These are phyloP conservation scores for Mycotypha africana DNA, from an alignment of 371 early-diverging fungal species.

Conservation along the genomic window DNA sequence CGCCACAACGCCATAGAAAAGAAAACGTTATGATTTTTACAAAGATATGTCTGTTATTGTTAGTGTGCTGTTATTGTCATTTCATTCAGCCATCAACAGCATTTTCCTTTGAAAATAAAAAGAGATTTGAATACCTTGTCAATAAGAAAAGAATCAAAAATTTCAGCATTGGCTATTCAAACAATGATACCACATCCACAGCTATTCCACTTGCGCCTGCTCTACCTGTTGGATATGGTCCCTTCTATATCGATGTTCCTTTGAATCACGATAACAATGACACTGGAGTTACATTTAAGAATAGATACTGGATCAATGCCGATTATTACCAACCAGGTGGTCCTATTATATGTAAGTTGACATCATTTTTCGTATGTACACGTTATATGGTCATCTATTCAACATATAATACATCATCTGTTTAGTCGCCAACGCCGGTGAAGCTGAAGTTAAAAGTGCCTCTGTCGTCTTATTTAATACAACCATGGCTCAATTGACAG, in stretches of 20 bases:
- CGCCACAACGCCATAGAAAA: no score
- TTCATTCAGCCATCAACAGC: no score
- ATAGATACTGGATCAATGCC: conserved; percentile 53
- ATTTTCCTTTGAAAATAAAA: no score
- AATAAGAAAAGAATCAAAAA: no score
- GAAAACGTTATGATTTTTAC: no score
- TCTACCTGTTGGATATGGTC: no score
- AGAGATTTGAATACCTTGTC: no score
- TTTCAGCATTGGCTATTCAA: no score
- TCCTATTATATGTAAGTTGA: conserved; percentile 50
- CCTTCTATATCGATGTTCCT: conserved; percentile 46
- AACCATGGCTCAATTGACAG: conserved; percentile 41
- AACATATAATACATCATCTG: background rate
- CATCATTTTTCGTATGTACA: conserved; percentile 1
- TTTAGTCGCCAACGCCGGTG: conserved; percentile 44
- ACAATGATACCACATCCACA: no score
- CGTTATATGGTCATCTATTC: background rate
- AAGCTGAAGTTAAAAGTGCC: conserved; percentile 21
- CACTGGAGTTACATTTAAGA: conserved; percentile 36
- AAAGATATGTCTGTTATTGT: no score
- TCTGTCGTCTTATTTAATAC: conserved; percentile 19
- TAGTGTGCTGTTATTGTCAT: no score
- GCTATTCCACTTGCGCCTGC: no score
- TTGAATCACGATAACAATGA: conserved; percentile 44
- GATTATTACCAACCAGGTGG: conserved; percentile 56